Conservation (phyloP, 139 green algal species). For the Parachlorella kessleri region DNA sequence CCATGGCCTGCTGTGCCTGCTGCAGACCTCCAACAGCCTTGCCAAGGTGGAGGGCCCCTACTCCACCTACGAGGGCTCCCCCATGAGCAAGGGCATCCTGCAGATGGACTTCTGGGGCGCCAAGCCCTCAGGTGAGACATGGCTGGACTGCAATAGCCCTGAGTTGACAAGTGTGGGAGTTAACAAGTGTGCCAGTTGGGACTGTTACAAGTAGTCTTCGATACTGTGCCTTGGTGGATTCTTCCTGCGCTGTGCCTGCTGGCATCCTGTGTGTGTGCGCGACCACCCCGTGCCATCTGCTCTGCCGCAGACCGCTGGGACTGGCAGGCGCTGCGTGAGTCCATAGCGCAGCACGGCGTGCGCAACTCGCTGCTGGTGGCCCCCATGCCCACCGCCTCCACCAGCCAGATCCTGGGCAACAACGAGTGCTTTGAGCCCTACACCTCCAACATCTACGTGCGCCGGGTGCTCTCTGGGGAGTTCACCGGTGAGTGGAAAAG, state of each 20-base stretch:
- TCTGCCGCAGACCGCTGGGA: slow-evolving; percentile 68
- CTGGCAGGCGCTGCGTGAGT: slow-evolving; percentile 79
- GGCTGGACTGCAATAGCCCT: no score
- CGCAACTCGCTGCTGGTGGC: slow-evolving; percentile 98
- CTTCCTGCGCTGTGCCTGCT: no score
- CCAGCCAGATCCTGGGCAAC: slow-evolving; percentile 90
- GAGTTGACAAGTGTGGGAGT: no score
- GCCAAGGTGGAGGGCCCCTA: slow-evolving; percentile 86
- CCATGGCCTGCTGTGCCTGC: no score
- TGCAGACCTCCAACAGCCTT: slow-evolving; percentile 76
- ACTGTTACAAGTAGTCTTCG: no score
- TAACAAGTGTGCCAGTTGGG: no score
- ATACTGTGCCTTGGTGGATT: no score
- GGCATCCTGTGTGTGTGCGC: no score
- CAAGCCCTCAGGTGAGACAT: slow-evolving; percentile 43
- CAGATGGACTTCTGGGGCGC: slow-evolving; percentile 98
- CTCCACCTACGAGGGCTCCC: slow-evolving; percentile 85
- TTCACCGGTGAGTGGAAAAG: slow-evolving; percentile 59
- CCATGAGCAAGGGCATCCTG: slow-evolving; percentile 83
- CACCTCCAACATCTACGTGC: slow-evolving; percentile 99
- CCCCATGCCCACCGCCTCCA: slow-evolving; percentile 98
- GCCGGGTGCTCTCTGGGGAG: slow-evolving; percentile 94
- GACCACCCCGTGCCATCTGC: no score
- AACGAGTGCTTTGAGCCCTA: slow-evolving; percentile 99
- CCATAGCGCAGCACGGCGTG: slow-evolving; percentile 85